These are phyloP conservation scores for Solanum hybrid DNA, from an alignment of 305 asterid species.

Conservation along the genomic window DNA sequence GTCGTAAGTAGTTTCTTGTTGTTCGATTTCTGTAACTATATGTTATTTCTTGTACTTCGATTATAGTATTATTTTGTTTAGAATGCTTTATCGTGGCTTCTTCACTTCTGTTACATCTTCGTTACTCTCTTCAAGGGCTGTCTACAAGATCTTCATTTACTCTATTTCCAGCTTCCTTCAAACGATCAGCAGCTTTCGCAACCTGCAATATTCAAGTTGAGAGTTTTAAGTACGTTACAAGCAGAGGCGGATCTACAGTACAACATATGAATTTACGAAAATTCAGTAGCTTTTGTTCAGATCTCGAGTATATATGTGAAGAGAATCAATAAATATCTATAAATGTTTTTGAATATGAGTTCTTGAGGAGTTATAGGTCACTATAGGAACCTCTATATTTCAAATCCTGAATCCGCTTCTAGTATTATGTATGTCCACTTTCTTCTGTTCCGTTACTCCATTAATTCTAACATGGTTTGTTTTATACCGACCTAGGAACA, in stretches of 20 bases:
- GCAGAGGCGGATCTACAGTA: not conserved
- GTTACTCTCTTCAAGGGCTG: not conserved
- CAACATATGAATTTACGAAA: not conserved
- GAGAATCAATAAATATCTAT: not conserved
- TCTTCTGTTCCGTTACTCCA: not conserved
- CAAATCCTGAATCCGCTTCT: not conserved
- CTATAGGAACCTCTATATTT: not conserved
- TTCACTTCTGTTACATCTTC: not conserved
- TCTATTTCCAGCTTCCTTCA: conserved; percentile 12
- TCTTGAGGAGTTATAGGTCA: not conserved
- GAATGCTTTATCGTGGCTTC: not conserved
- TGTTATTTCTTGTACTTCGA: not conserved
- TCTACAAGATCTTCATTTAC: not conserved
- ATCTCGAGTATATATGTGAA: not conserved
- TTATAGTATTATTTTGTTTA: not conserved
- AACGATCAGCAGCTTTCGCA: conserved; percentile 6
- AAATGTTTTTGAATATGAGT: not conserved
- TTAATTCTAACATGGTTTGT: not conserved
- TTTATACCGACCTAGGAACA: not conserved
- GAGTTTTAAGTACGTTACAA: not conserved
- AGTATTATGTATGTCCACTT: not conserved
- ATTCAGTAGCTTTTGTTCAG: not conserved
- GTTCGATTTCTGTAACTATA: not conserved
- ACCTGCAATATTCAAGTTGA: conserved; percentile 2
- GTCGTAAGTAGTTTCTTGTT: not conserved